Evolutionary conservation across 2,329 filamentous ascomycete species (phyloP).

Genomic region (Penicillium expansum): DNA sequence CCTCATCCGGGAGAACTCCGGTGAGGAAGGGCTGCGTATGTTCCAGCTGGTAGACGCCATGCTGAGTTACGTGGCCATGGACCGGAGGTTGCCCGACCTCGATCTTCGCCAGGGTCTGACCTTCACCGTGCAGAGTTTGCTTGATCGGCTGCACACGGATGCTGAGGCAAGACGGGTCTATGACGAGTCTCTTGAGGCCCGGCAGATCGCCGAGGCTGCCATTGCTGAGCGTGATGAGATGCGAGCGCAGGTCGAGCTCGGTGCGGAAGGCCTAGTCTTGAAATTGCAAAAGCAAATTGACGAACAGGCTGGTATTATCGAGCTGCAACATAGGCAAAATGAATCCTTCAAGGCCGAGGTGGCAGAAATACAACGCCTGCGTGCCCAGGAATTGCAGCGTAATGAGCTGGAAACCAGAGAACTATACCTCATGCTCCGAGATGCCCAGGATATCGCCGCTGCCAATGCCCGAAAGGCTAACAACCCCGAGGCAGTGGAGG

Average conservation of each 20-base stretch:
- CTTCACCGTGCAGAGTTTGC: conserved; percentile 90
- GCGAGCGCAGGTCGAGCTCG: conserved; percentile 80
- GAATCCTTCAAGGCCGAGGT: conserved; percentile 87
- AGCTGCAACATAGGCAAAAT: conserved; percentile 79
- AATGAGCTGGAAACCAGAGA: conserved; percentile 96
- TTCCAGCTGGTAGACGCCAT: conserved; percentile 99
- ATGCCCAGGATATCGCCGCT: conserved; percentile 93
- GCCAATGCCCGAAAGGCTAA: conserved; percentile 68
- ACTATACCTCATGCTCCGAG: conserved; percentile 94
- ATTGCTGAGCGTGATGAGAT: conserved; percentile 96
- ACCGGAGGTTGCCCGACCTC: conserved; percentile 90
- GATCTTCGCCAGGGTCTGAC: conserved; percentile 97
- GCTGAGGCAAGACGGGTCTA: conserved; percentile 88
- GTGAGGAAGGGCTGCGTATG: conserved; percentile 88
- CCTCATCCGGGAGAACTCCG: conserved; percentile 85
- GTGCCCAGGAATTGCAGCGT: conserved; percentile 86
- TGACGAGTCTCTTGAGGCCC: conserved; percentile 85
- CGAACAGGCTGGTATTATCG: conserved; percentile 86
- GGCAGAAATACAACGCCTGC: conserved; percentile 77
- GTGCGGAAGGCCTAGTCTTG: conserved; percentile 87
- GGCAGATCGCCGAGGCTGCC: conserved; percentile 91
- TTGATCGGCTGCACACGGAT: conserved; percentile 96
- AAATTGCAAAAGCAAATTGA: conserved; percentile 94
- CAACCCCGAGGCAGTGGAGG: conserved; percentile 43
- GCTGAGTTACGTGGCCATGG: conserved; percentile 99